Percentiles rank a stretch among this genome's conserved stretches.
These are phyloP conservation scores for Talaromyces sp. DNA, from an alignment of 2,329 filamentous ascomycete species.

Conservation along the genomic window DNA sequence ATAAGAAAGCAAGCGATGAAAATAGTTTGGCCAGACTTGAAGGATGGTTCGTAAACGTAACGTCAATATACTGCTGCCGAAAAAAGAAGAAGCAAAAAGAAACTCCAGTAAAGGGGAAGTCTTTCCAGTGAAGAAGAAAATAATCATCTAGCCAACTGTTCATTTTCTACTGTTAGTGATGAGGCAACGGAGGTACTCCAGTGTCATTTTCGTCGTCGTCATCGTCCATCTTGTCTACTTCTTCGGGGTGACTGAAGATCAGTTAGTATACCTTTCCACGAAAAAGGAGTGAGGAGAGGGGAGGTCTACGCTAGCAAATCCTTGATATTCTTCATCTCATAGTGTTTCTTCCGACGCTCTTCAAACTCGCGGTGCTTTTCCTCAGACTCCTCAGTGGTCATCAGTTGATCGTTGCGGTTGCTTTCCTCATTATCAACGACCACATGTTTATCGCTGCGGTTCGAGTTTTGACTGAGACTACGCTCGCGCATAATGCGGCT, in stretches of 20 bases:
- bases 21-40: neutral
- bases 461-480: conserved; percentile 29
- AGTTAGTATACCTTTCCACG: neutral
- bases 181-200: conserved; percentile 21
- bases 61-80: neutral
- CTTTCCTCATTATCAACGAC: conserved; percentile 57
- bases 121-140: neutral
- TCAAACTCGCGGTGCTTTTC: conserved; percentile 94
- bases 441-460: conserved; percentile 61
- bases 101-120: neutral
- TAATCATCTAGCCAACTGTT: neutral
- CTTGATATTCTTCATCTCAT: conserved; percentile 97
- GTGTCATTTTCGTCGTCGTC: conserved; percentile 22
- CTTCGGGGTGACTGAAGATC: conserved; percentile 53
- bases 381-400: conserved; percentile 63
- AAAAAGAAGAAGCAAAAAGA: neutral
- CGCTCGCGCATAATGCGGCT: conserved; percentile 39
- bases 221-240: conserved; percentile 54
- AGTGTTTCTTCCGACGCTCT: conserved; percentile 87
- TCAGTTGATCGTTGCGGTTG: conserved; percentile 40
- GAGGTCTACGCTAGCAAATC: conserved; percentile 65
- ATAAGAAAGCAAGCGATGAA: neutral
- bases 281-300: neutral
- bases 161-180: neutral
- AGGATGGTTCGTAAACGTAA: neutral